These are phyloP conservation scores for Xylaria sp. DNA, from an alignment of 2,329 filamentous ascomycete genomes.

Conservation along the genomic window DNA sequence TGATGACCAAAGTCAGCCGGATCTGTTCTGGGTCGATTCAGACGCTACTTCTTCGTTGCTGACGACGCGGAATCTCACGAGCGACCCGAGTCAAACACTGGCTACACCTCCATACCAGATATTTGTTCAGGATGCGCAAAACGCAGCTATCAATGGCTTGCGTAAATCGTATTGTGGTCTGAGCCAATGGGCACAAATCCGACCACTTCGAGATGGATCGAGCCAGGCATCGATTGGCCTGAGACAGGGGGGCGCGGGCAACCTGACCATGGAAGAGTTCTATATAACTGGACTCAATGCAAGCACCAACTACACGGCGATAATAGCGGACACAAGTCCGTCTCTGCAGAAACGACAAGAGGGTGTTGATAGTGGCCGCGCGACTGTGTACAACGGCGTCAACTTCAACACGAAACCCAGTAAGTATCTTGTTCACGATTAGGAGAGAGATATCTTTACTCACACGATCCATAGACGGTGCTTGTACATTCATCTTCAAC, in stretches of 20 bases:
- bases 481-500: constrained; percentile 76
- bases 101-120: constrained; percentile 64
- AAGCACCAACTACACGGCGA: constrained; percentile 65
- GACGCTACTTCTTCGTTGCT: constrained; percentile 75
- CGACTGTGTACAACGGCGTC: constrained; percentile 65
- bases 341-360: constrained; percentile 43
- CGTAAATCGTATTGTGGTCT: constrained; percentile 80
- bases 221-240: constrained; percentile 53
- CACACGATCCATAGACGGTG: constrained; percentile 20
- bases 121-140: constrained; percentile 63
- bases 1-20: constrained; percentile 44
- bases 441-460: not conserved
- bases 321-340: constrained; percentile 52
- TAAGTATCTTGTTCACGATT: constrained; percentile 36
- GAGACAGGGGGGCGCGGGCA: constrained; percentile 60
- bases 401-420: constrained; percentile 74
- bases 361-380: constrained; percentile 63
- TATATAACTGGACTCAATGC: constrained; percentile 70
- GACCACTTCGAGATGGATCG: constrained; percentile 49
- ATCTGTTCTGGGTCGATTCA: constrained; percentile 76
- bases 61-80: constrained; percentile 68
- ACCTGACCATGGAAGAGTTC: constrained; percentile 79
- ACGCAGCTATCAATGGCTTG: constrained; percentile 60
- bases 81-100: constrained; percentile 47
- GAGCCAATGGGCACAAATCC: constrained; percentile 57